Evolutionary conservation across 1,139 yeast genomes (phyloP).

Genomic region (Yamadazyma epiphylla): DNA sequence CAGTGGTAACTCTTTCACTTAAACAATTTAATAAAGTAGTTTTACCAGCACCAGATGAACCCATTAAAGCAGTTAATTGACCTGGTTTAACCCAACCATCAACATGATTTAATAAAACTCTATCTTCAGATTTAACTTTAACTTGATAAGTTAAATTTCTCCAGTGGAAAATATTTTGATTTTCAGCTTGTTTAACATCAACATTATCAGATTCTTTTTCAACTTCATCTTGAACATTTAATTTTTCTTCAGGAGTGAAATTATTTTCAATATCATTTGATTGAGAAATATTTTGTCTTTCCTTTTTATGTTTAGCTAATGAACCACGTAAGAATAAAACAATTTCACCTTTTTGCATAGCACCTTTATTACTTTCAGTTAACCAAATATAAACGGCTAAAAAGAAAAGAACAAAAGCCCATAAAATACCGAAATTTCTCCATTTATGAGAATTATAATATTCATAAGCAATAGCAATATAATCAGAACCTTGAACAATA

Average conservation of each 20-base stretch:
- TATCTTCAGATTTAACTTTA: conserved; percentile 57
- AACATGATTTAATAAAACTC: conserved; percentile 62
- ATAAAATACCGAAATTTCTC: conserved; percentile 77
- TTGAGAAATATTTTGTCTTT: conserved; percentile 4
- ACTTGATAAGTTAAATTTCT: conserved; percentile 72
- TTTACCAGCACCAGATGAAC: conserved; percentile 87
- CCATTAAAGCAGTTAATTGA: conserved; percentile 54
- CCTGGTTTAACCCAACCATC: conserved; percentile 83
- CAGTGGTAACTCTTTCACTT: conserved; percentile 75
- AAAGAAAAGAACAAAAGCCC: conserved; percentile 56
- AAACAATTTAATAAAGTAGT: conserved; percentile 70
- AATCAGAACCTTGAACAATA: conserved; percentile 56
- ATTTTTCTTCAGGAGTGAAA: conserved; percentile 11
- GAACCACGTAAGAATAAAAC: conserved; percentile 52
- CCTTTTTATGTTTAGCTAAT: conserved; percentile 20
- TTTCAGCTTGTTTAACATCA: conserved; percentile 3
- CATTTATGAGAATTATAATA: conserved; percentile 66
- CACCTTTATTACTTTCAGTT: conserved; percentile 67
- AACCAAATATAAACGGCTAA: conserved; percentile 50
- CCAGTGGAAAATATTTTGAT: conserved; percentile 66
- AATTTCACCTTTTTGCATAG: conserved; percentile 81
- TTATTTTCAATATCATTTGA: conserved; percentile 13
- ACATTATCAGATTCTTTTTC: conserved; percentile 3
- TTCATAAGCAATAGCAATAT: conserved; percentile 41
- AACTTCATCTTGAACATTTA: conserved; percentile 13